phyloP scores from a whole-genome alignment of 306 rosid genomes.

The Hippophae rhamnoides region DNA sequence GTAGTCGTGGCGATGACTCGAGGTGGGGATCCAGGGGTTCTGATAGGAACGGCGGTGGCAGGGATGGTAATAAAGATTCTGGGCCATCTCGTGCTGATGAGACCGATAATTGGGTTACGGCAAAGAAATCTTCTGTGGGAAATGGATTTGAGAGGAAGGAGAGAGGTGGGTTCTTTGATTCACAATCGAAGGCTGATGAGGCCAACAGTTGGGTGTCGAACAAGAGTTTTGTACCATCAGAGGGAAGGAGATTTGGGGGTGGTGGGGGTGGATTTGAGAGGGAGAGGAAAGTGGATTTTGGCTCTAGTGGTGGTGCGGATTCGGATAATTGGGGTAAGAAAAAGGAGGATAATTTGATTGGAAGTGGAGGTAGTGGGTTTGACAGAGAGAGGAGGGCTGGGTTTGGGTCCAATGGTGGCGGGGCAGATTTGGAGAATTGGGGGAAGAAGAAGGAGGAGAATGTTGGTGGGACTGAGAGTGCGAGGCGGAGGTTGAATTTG shows the following conservation, averaged over 20 bases:
- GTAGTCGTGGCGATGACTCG: constrained; percentile 48
- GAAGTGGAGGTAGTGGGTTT: constrained; percentile 32
- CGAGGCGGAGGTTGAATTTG: constrained; percentile 68
- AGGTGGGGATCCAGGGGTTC: constrained; percentile 74
- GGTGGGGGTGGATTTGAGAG: constrained; percentile 46
- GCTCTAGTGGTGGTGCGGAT: constrained; percentile 28
- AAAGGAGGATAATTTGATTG: constrained; percentile 21
- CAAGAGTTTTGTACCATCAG: constrained; percentile 49
- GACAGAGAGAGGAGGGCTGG: constrained; percentile 41
- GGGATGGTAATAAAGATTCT: constrained; percentile 48
- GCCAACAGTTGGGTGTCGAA: constrained; percentile 73
- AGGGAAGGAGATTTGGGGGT: constrained; percentile 47
- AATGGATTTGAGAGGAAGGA: constrained; percentile 54
- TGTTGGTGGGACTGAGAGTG: constrained; percentile 17
- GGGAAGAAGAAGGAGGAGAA: constrained; percentile 31
- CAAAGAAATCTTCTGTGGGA: constrained; percentile 44
- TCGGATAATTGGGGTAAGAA: constrained; percentile 36
- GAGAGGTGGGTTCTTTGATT: constrained; percentile 61
- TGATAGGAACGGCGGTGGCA: constrained; percentile 34
- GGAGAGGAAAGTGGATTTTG: constrained; percentile 25
- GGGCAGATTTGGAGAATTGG: constrained; percentile 37
- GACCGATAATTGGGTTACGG: constrained; percentile 74
- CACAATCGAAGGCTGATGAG: constrained; percentile 81
- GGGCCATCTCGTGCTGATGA: constrained; percentile 81
- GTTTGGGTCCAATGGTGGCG: constrained; percentile 27